Base-by-base conservation (phyloP, 129 eudicot genomes). In the Tagetes erecta region DNA sequence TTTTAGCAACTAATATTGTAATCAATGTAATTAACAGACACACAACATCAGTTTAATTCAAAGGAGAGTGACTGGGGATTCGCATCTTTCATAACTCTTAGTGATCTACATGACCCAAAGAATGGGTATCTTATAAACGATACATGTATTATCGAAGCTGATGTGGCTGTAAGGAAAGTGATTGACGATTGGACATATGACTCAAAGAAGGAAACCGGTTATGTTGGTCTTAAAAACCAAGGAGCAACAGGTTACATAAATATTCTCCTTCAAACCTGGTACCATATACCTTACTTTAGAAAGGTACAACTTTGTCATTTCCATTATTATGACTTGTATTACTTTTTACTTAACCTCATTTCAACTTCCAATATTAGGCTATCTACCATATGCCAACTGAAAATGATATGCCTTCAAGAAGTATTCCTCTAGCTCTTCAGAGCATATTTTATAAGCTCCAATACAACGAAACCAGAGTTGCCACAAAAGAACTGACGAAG, bases 361-460 rank as follows among this genome's bases (percentile, higher is more conserved):
- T 55, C 66, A 6, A 11, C 34, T 68, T 80, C 57, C 53, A 83
- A 31, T 84, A 75, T 81, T 85, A 92, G 97, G 96, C 98, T 79
- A 96, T 92, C 60, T 92, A 92, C 80, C 98, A 92, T 79, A 92
- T 92, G 98, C 98, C 96, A 10, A 92, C 98, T 33, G 98, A 92
- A 91, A 92, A 92, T 78, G 98, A 92, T 83, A 85, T 85, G 78
- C 96, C 96, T 13, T 77, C 95, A 3, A 91, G 94, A 62, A 92
- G 98, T 79, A 92, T 92, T 73, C 98, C 98, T 41, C 76, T 92
- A 70, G 98, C 98, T 67, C 86, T 92, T 30, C 98, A 92, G 77
- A 89, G 96, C 85, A 84, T 92, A 67, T 89, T 92, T 78, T 92
- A 92, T 79, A 92, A 92, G 83, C 98, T 92, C 69, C 98, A 92